Percentiles rank a stretch among this genome's conserved stretches.
Conservation (phyloP, 2,329 filamentous ascomycete genomes). For the Neofusicoccum sp. region DNA sequence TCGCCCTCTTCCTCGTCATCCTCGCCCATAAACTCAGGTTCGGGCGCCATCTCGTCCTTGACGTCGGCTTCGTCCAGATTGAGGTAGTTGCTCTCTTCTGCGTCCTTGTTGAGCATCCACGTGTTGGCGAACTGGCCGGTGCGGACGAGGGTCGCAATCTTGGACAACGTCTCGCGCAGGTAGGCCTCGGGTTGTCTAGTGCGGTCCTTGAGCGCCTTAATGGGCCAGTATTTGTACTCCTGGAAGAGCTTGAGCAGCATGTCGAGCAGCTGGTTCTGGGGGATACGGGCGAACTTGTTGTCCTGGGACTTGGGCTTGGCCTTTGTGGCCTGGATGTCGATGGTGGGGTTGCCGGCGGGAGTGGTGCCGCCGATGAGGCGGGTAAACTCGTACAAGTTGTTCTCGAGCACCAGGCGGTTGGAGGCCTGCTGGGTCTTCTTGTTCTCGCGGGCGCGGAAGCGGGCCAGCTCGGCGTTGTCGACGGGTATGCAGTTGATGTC, state of each 20-base stretch:
- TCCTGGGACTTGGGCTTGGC: conserved; percentile 59
- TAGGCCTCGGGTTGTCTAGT: conserved; percentile 91
- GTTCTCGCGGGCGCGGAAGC: conserved; percentile 6
- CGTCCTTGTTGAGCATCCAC: conserved; percentile 66
- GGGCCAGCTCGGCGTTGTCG: conserved; percentile 26
- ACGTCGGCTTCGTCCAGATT: neutral
- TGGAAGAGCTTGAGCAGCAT: conserved; percentile 80
- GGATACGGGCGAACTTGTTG: conserved; percentile 86
- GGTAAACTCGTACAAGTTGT: conserved; percentile 14
- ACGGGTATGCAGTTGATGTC: conserved; percentile 49
- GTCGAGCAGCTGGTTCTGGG: conserved; percentile 83
- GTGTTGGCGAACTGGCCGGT: conserved; percentile 80
- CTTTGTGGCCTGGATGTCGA: conserved; percentile 40
- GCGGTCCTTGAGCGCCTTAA: conserved; percentile 75
- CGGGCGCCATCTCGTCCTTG: conserved; percentile 20
- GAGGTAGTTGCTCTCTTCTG: conserved; percentile 9
- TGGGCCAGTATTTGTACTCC: conserved; percentile 88
- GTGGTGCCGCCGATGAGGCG: conserved; percentile 16
- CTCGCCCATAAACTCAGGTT: conserved; percentile 48
- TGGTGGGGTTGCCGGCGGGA: conserved; percentile 46
- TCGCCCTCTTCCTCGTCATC: conserved; percentile 63
- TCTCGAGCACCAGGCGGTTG: conserved; percentile 14
- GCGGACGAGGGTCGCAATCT: conserved; percentile 79
- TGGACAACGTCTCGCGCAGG: conserved; percentile 78
- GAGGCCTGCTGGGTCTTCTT: conserved; percentile 5